Evolutionary conservation across 768 basidiomycete species (phyloP), one percentile per base, ranked within the genome.

Genomic region (Collybia mongolica): DNA sequence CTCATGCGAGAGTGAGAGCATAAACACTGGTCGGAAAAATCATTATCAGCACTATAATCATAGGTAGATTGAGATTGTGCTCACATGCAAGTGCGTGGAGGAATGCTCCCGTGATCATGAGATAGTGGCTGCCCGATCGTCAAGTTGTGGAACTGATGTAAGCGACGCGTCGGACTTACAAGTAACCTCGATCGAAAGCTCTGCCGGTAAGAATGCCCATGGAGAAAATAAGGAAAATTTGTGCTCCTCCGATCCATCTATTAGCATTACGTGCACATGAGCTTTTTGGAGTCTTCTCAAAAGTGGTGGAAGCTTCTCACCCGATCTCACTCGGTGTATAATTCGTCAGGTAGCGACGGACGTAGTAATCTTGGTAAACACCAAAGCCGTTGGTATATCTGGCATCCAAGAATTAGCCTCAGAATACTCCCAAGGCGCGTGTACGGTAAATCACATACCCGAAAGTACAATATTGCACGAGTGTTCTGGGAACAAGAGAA

Each of bases 111-210:
- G 55, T 38, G 20, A 54, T 46, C 56, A 66, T 59, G 6, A 70
- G 55, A 35, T 56, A 50, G 29, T 59, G 55, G 39, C 65, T 65
- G 28, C 5, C 28, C n/a, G 8, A 15, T 28, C 15, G 22, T 46
- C 8, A 44, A 20, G 23, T 12, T 28, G 4, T 2, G 42, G 15
- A 44, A 39, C 12, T 8, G 14, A 19, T 5, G 9, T 18, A 15
- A 42, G 20, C 15, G 22, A 20, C 11, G 8, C 32, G 11, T 18
- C 18, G 17, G 23, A 60, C 75, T 59, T 51, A 76, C 75, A 74
- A 79, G 54, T 79, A 77, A 38, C 81, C 82, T 41, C 67, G 71
- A 46, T 83, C 81, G 55, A 81, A 79, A 5, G 72, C 48, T 35
- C 68, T 62, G n/a, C 82, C 82, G 2, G 73, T 67, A 29, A 76